Percentiles rank a stretch among this genome's conserved stretches.
Evolutionary conservation across 78 protist species (phyloP).

Genomic region (Dictyostelium brefeldianum): DNA sequence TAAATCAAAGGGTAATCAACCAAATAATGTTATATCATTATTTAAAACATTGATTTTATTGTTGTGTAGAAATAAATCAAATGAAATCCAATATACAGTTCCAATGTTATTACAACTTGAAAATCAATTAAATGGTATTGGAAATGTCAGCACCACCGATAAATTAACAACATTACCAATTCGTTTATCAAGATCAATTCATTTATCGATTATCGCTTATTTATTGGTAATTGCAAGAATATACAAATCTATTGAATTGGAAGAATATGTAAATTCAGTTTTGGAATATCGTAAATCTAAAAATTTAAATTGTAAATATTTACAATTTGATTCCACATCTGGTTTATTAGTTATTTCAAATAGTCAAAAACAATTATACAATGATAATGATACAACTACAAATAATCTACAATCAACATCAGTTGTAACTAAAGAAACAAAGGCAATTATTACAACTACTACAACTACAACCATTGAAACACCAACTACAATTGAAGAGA

Average conservation of each 20-base stretch:
- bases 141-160: not conserved
- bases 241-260: conserved; percentile 12
- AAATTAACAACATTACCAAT: not conserved
- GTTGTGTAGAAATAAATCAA: conserved; percentile 36
- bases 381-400: not conserved
- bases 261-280: conserved; percentile 19
- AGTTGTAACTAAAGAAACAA: no score
- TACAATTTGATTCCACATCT: not conserved
- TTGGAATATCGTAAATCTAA: not conserved
- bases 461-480: conserved; percentile 22
- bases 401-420: no score
- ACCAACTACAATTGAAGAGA: not conserved
- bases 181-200: conserved; percentile 47
- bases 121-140: not conserved
- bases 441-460: not conserved
- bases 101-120: conserved; percentile 65
- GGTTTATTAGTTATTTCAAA: not conserved
- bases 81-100: conserved; percentile 43
- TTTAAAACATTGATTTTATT: conserved; percentile 39
- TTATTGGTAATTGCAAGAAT: conserved; percentile 19
- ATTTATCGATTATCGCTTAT: conserved; percentile 28
- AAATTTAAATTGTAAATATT: conserved; percentile 17
- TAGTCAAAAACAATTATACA: not conserved
- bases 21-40: conserved; percentile 28
- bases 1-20: conserved; percentile 26